phyloP scores from a whole-genome alignment of 2,329 filamentous ascomycete species.

The Emmonsiellopsis sp. region DNA sequence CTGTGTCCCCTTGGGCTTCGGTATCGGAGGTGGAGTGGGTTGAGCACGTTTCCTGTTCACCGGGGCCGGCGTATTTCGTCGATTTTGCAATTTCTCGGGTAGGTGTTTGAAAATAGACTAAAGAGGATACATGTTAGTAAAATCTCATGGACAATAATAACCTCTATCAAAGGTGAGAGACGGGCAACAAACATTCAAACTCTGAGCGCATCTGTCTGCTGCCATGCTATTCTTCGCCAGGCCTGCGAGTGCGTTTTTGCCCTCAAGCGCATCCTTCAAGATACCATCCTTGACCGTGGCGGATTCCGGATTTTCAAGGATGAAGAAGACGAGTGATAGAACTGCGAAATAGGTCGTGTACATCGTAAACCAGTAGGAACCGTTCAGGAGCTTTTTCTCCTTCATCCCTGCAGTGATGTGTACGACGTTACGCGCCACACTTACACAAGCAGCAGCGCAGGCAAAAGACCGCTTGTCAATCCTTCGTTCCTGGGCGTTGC shows the following conservation, averaged over 20 bases:
- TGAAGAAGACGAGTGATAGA: slow-evolving; percentile 54
- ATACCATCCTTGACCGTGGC: slow-evolving; percentile 58
- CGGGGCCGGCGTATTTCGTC: slow-evolving; percentile 35
- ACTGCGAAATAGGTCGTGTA: slow-evolving; percentile 61
- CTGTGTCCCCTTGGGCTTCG: slow-evolving; percentile 8
- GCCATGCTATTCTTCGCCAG: slow-evolving; percentile 78
- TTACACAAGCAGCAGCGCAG: slow-evolving; percentile 56
- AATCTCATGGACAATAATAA: slow-evolving; percentile 2
- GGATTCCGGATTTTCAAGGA: slow-evolving; percentile 54
- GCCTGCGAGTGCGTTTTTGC: slow-evolving; percentile 69
- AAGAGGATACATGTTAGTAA: slow-evolving; percentile 7
- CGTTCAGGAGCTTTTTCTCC: slow-evolving; percentile 48
- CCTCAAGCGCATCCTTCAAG: slow-evolving; percentile 73
- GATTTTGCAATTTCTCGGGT: slow-evolving; percentile 58
- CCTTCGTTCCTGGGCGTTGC: slow-evolving; percentile 37
- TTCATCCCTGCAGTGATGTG: slow-evolving; percentile 59
- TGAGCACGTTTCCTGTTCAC: slow-evolving; percentile 40
- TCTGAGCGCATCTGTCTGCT: slow-evolving; percentile 72
- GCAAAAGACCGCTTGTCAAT: slow-evolving; percentile 55
- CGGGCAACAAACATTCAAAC: slow-evolving; percentile 56
- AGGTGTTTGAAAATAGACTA: slow-evolving; percentile 77
- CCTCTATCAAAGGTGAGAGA: neutral
- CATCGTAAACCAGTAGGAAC: slow-evolving; percentile 60
- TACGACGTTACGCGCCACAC: slow-evolving; percentile 56
- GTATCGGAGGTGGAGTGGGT: slow-evolving; percentile 3